Base-by-base conservation (phyloP, 2,329 filamentous ascomycete genomes). In the Cladosporium sp. region DNA sequence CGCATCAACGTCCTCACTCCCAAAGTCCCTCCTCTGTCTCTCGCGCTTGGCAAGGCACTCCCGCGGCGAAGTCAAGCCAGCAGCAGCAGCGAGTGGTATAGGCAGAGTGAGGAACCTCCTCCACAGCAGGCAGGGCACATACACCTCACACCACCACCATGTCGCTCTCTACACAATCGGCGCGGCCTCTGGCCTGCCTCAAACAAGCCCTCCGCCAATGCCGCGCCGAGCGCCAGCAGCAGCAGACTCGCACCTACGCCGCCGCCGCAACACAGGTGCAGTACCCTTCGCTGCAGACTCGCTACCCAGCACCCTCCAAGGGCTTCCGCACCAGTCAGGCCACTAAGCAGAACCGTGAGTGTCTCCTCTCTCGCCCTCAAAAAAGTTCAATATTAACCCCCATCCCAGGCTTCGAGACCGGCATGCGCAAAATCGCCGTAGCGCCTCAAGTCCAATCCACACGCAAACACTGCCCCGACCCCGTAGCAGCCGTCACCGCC, bases 181-280 rank as follows among this genome's bases (percentile, higher is more conserved):
- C 83, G 80, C 88, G 90, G 86, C 90, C 90, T 68, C 79, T 91
- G 75, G 86, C 87, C 83, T 89, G 87, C 79, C 87, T 91, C 76
- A 91, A 90, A 79, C 82, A 86, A 34, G 80, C 87, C 44, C 75
- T 92, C 72, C 83, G 88, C 69, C 84, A 86, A 74, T 79, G 84
- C 57, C 82, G 87, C 59, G 70, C 71, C 41, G 74, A 77, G 67
- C 74, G 74, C 38, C 70, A 73, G 34, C 71, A 71, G 68, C 51
- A 54, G 49, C 61, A 74, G 72, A 64, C 68, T 84, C 84, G 68
- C 84, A 86, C 65, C 79, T 77, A 64, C 72, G 75, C 49, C 74
- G 73, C 59, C 77, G 75, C 49, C 74, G 73, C 59, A 76, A 76
- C 62, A 78, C 88, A 71, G 81, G 89, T 76, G 78, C 80, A 55